Conservation (phyloP, 371 early-diverging fungal genomes). For the Mortierella sp. region DNA sequence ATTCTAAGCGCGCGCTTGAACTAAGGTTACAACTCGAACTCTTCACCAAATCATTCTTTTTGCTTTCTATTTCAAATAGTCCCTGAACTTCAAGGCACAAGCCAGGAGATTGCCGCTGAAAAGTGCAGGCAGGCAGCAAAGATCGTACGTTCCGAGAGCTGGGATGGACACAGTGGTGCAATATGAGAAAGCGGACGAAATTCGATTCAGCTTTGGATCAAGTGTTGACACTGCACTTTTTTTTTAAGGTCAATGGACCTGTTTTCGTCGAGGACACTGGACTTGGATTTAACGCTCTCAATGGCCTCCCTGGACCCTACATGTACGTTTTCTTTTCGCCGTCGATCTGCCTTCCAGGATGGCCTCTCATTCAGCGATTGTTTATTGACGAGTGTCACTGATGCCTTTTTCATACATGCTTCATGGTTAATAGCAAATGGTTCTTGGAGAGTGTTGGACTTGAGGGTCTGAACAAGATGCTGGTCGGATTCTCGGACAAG, state of each 20-base stretch:
- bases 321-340: slow-evolving; percentile 61
- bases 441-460: slow-evolving; percentile 88
- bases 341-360: neutral
- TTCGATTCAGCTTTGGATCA: neutral
- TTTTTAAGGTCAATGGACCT: slow-evolving; percentile 75
- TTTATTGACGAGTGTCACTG: neutral
- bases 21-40: neutral
- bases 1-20: neutral
- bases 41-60: neutral
- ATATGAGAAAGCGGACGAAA: neutral
- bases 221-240: neutral
- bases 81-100: slow-evolving; percentile 91
- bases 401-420: neutral
- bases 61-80: slow-evolving; percentile 60
- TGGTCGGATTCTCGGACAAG: slow-evolving; percentile 89
- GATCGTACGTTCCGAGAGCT: slow-evolving; percentile 56
- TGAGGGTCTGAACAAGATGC: slow-evolving; percentile 85
- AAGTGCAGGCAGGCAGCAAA: slow-evolving; percentile 86
- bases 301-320: slow-evolving; percentile 93
- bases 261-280: slow-evolving; percentile 96
- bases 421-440: slow-evolving; percentile 85
- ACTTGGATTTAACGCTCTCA: slow-evolving; percentile 93
- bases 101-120: slow-evolving; percentile 80
- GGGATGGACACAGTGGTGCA: neutral
- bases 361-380: no score